Conservation (phyloP, 176 grass and related monocot species). For the Zizania latifolia region DNA sequence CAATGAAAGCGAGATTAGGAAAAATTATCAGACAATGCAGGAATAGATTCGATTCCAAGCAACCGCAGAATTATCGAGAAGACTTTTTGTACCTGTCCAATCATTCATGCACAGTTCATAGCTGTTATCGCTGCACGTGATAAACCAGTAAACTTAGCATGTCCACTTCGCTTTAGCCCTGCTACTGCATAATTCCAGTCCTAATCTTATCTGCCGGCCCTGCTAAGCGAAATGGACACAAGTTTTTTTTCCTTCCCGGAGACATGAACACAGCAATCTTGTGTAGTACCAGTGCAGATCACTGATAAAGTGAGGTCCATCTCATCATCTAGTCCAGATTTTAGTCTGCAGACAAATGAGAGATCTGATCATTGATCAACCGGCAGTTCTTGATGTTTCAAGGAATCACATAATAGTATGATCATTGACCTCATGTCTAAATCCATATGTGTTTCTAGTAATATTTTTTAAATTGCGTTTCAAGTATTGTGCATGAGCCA, state of each 20-base stretch:
- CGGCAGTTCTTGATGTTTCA: neutral
- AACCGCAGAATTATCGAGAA: neutral
- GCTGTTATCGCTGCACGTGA: conserved; percentile 4
- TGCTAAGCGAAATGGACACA: neutral
- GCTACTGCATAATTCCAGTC: neutral
- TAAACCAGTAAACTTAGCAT: neutral
- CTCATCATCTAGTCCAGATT: neutral
- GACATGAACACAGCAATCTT: neutral
- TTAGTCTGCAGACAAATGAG: neutral
- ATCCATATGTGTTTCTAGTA: neutral
- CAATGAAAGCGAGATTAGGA: neutral
- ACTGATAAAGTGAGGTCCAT: neutral
- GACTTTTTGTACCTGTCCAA: conserved; percentile 5
- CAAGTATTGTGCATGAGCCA: neutral
- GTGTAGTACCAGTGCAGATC: neutral
- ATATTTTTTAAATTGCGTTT: no score
- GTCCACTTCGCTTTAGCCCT: neutral
- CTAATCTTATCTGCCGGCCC: neutral
- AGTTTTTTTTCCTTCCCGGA: neutral
- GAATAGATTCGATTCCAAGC: conserved; percentile 6
- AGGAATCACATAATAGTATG: neutral
- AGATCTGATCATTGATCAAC: no score
- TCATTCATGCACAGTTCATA: neutral
- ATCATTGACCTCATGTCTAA: neutral
- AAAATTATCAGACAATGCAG: neutral